A percentile compares a stretch with the other conserved stretches of the same genome.
phyloP scores from a whole-genome alignment of 108 stramenopile species.

The Conticribra guillardii region DNA sequence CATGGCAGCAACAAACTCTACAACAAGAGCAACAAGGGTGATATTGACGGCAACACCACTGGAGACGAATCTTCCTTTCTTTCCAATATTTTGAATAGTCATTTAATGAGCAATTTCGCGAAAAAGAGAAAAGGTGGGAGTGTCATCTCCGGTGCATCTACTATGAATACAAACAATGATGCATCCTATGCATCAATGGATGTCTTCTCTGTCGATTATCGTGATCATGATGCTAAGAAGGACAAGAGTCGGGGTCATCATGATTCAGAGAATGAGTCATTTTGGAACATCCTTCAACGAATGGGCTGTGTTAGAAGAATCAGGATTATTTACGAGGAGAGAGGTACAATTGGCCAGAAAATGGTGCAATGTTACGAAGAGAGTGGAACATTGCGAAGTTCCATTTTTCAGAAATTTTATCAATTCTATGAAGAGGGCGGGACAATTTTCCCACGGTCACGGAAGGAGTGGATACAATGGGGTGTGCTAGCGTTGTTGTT shows the following conservation, averaged over 20 bases:
- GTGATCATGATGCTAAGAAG: too few species aligned
- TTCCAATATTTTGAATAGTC: constrained; percentile 21
- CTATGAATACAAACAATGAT: not conserved
- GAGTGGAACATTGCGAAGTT: not conserved
- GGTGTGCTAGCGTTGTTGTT: constrained; percentile 21
- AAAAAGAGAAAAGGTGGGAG: constrained; percentile 25
- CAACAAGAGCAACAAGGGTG: not conserved
- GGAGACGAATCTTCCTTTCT: constrained; percentile 35
- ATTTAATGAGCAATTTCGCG: constrained; percentile 11
- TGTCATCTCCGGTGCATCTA: constrained; percentile 10
- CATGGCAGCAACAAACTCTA: not conserved
- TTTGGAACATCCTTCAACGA: too few species aligned
- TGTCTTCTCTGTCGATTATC: too few species aligned
- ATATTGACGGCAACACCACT: constrained; percentile 4
- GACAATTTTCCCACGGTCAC: constrained; percentile 10
- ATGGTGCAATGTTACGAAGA: not conserved
- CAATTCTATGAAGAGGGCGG: constrained; percentile 28
- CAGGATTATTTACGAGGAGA: constrained; percentile 14
- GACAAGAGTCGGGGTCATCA: too few species aligned
- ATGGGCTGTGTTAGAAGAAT: too few species aligned
- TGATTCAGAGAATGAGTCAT: too few species aligned
- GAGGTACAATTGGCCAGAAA: not conserved
- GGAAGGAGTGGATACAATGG: constrained; percentile 24
- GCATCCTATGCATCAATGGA: not conserved
- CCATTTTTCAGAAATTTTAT: constrained; percentile 11